Evolutionary conservation across 2,329 filamentous ascomycete species (phyloP).

Genomic region (Colletotrichum liriopes): DNA sequence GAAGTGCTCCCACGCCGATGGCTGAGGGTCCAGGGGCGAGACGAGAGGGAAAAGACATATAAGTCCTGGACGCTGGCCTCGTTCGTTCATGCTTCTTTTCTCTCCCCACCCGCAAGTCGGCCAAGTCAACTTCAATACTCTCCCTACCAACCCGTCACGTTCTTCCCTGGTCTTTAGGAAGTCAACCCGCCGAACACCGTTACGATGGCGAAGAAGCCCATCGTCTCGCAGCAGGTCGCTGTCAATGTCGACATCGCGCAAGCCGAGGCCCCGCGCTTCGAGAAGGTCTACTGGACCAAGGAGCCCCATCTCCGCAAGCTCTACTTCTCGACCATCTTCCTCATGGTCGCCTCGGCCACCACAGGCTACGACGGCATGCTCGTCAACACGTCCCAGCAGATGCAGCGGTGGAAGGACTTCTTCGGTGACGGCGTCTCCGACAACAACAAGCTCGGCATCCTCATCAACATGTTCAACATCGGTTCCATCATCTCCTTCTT

Average conservation of each 20-base stretch:
- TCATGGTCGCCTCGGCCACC: constrained; percentile 73
- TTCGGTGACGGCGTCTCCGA: constrained; percentile 61
- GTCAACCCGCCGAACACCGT: constrained; percentile 8
- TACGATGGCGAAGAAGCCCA: constrained; percentile 40
- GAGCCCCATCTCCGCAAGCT: constrained; percentile 71
- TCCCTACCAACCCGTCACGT: constrained; percentile 11
- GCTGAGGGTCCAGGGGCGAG: background rate
- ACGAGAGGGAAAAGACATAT: constrained; percentile 23
- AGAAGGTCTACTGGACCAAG: constrained; percentile 69
- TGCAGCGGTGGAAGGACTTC: constrained; percentile 67
- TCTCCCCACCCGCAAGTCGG: constrained; percentile 39
- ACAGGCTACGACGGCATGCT: constrained; percentile 75
- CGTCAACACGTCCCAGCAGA: constrained; percentile 72
- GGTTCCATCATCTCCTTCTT: constrained; percentile 65
- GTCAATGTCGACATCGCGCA: constrained; percentile 57
- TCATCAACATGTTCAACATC: constrained; percentile 69
- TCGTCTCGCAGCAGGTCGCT: constrained; percentile 43
- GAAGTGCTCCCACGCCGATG: background rate
- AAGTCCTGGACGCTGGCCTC: constrained; percentile 23
- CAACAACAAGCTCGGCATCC: constrained; percentile 62
- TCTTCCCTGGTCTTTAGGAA: constrained; percentile 23
- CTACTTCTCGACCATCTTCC: constrained; percentile 67
- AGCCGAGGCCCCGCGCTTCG: constrained; percentile 65
- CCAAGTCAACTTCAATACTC: constrained; percentile 28
- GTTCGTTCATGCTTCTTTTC: background rate